phyloP scores from a whole-genome alignment of 257 asterid genomes.

The Nicotiana otophora region DNA sequence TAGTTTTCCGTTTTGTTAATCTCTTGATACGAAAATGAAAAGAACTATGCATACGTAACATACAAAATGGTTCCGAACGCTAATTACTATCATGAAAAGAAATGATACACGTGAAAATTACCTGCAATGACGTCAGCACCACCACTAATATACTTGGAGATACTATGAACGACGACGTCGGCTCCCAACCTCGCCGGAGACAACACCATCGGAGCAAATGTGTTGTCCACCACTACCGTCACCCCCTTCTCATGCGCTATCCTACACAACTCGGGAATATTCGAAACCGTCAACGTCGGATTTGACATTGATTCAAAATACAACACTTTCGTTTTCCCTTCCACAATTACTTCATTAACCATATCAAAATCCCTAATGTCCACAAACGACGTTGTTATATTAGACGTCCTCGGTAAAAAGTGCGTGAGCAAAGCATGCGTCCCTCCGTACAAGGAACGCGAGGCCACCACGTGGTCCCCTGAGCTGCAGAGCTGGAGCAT shows the following conservation, averaged over 20 bases:
- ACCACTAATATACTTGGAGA: conserved; percentile 86
- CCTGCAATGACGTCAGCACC: conserved; percentile 94
- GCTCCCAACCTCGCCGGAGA: conserved; percentile 91
- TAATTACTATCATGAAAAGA: no score
- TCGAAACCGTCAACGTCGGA: conserved; percentile 69
- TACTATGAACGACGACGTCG: conserved; percentile 85
- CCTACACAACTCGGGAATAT: conserved; percentile 71
- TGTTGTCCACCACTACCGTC: conserved; percentile 73
- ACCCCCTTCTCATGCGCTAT: conserved; percentile 77
- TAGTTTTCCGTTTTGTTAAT: no score
- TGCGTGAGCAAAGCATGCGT: conserved; percentile 76
- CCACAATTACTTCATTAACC: conserved; percentile 50
- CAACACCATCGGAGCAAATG: conserved; percentile 83
- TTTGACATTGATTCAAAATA: conserved; percentile 73
- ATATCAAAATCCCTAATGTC: conserved; percentile 47
- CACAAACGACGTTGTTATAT: conserved; percentile 76
- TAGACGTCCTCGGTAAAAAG: conserved; percentile 69
- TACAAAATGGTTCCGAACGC: no score
- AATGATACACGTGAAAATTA: background rate
- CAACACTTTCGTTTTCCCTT: conserved; percentile 65
- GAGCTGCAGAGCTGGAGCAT: background rate
- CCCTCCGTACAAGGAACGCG: conserved; percentile 75
- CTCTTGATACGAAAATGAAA: no score
- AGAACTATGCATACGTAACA: no score
- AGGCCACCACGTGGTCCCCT: conserved; percentile 66